Base-by-base conservation (phyloP, 108 stramenopile genomes). In the Cyclotella atomus region DNA sequence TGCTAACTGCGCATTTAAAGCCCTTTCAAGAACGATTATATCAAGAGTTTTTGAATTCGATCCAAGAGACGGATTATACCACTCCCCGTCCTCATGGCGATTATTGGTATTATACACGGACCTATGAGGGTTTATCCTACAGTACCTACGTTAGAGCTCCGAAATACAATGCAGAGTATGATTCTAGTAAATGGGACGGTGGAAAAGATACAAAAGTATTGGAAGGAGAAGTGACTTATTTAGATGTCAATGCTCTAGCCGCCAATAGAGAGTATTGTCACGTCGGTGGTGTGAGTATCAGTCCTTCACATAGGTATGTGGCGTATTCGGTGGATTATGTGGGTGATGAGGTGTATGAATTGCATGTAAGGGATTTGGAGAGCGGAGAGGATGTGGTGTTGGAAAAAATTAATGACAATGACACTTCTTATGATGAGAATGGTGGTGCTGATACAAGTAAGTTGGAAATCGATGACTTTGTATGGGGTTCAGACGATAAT, bases 181-280 rank as follows among this genome's bases (percentile, higher is more conserved):
- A 41, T 25, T 36, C 24, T 2, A 75, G 77, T 10, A 65, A 67
- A 8, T 94, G 91, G 91, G 88, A 94, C 53, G 89, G 89, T 25
- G 43, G 53, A 7, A 76, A 77, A 4, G 88, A 88, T 0, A 66
- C 81, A 3, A 82, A 85, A 30, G 86, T 93, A 61, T 56, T 93
- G 33, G 71, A 65, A 0, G 81, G 81, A 21, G 92, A 95, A 70
- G 64, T 85, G 50, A 78, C 92, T 15, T 76, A 89, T 43, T 77
- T 98, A 54, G 96, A 98, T 77, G 89, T 89, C 56, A 98, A 98
- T 62, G 71, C 52, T 4, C 59, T 96, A 59, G 96, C 93, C 21
- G 75, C 89, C 71, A 89, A 85, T 6, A 83, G 88, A 53, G 34
- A 65, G 2, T 95, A 94, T 77, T 96, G 94, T 78, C 83, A 90